phyloP scores from a whole-genome alignment of 2,329 filamentous ascomycete species.

The Aciculosporium take region DNA sequence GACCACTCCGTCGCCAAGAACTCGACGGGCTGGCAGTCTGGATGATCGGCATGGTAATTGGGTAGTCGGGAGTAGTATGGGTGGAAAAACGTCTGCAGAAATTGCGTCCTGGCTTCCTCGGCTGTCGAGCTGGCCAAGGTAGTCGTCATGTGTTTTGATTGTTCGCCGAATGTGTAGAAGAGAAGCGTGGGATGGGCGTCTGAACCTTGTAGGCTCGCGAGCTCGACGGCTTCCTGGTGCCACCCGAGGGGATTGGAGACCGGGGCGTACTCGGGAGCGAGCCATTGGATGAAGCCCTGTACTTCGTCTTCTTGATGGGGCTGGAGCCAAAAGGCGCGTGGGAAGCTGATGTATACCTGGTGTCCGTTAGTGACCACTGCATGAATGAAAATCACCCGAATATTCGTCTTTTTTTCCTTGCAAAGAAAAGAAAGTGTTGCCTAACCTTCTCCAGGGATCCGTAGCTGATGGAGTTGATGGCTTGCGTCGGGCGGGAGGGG shows the following conservation, averaged over 20 bases:
- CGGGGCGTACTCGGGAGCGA: constrained; percentile 52
- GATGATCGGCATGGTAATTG: constrained; percentile 39
- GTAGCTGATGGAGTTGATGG: constrained; percentile 52
- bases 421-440: neutral
- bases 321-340: constrained; percentile 56
- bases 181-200: constrained; percentile 66
- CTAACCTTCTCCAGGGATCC: constrained; percentile 56
- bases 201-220: constrained; percentile 47
- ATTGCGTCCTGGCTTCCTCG: constrained; percentile 33
- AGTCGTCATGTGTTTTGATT: constrained; percentile 39
- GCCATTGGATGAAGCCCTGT: constrained; percentile 62
- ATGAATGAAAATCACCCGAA: neutral
- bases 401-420: too few relatives aligned
- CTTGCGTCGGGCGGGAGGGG: constrained; percentile 39
- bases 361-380: neutral
- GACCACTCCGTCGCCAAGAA: constrained; percentile 66
- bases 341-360: constrained; percentile 53
- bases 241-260: constrained; percentile 49
- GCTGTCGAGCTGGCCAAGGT: constrained; percentile 26
- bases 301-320: constrained; percentile 21
- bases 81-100: constrained; percentile 52
- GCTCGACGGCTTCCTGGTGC: constrained; percentile 65
- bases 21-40: constrained; percentile 46
- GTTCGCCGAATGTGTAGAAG: constrained; percentile 63
- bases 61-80: constrained; percentile 70